Evolutionary conservation across 345 rosid genomes (phyloP).

Genomic region (Alliaria petiolata): DNA sequence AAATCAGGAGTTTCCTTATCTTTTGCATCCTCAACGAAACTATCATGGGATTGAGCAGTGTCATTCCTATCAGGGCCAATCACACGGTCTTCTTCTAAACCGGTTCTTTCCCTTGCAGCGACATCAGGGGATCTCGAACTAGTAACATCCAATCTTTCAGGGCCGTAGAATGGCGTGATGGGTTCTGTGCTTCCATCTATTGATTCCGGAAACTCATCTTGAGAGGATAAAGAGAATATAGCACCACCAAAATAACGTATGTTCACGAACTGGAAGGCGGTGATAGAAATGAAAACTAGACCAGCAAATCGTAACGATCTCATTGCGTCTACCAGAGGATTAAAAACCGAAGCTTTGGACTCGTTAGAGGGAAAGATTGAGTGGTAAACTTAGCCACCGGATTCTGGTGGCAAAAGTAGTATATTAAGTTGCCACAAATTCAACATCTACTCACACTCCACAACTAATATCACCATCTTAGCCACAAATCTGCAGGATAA

Average conservation of each 20-base stretch:
- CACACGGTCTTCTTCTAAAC: conserved; percentile 23
- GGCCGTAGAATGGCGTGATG: conserved; percentile 5
- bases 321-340: conserved; percentile 32
- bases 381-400: not conserved
- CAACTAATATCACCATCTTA: not conserved
- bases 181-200: conserved; percentile 24
- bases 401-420: not conserved
- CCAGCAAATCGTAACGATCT: conserved; percentile 47
- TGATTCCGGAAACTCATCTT: conserved; percentile 32
- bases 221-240: conserved; percentile 43
- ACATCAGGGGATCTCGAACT: conserved; percentile 34
- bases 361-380: conserved; percentile 26
- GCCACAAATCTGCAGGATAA: conserved; percentile 4
- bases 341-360: not conserved
- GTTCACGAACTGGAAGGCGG: conserved; percentile 53
- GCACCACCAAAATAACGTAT: conserved; percentile 46
- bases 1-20: conserved; percentile 14
- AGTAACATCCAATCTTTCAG: conserved; percentile 14
- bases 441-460: conserved; percentile 1
- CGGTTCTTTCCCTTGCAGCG: conserved; percentile 13
- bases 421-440: conserved; percentile 1
- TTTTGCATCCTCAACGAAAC: conserved; percentile 15
- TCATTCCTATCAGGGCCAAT: conserved; percentile 24
- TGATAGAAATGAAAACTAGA: conserved; percentile 34
- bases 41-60: not conserved